Percentiles rank a stretch among this genome's conserved stretches.
Evolutionary conservation across 2,329 filamentous ascomycete genomes (phyloP).

Genomic region (Verticillium isaacii): DNA sequence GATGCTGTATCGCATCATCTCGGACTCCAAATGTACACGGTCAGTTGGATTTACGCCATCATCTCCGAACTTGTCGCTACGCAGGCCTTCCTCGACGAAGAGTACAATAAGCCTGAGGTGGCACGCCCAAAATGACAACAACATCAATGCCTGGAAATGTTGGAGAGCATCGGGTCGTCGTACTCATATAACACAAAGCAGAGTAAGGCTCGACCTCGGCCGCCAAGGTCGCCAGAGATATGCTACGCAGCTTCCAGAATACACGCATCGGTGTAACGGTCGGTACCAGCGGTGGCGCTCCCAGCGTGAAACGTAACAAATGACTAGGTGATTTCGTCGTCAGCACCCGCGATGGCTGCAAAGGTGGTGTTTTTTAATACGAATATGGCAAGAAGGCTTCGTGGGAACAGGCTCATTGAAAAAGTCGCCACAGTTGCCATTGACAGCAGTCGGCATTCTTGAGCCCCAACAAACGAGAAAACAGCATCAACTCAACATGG

Average conservation of each 20-base stretch:
- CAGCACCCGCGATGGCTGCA: background rate
- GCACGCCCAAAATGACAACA: conserved; percentile 11
- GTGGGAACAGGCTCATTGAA: no score
- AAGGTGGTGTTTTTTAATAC: conserved; percentile 8
- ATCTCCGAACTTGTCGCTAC: conserved; percentile 21
- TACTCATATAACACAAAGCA: conserved; percentile 22
- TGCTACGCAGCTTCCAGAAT: conserved; percentile 26
- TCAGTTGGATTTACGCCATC: background rate
- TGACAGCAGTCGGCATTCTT: no score
- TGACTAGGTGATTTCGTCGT: conserved; percentile 15
- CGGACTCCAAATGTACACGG: background rate
- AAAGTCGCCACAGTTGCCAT: no score
- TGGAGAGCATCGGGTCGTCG: conserved; percentile 25
- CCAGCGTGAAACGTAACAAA: conserved; percentile 26
- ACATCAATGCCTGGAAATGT: conserved; percentile 21
- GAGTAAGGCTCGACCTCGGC: conserved; percentile 24
- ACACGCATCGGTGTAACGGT: conserved; percentile 15
- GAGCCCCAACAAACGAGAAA: no score
- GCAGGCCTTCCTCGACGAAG: conserved; percentile 20
- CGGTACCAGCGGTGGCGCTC: conserved; percentile 26
- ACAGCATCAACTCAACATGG: no score
- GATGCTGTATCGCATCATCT: background rate
- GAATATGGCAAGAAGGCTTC: conserved; percentile 8
- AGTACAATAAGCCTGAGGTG: conserved; percentile 15
- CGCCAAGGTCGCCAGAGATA: conserved; percentile 23